These are phyloP conservation scores for Naganishia albida DNA, from an alignment of 1,284 basidiomycete genomes.

Conservation along the genomic window DNA sequence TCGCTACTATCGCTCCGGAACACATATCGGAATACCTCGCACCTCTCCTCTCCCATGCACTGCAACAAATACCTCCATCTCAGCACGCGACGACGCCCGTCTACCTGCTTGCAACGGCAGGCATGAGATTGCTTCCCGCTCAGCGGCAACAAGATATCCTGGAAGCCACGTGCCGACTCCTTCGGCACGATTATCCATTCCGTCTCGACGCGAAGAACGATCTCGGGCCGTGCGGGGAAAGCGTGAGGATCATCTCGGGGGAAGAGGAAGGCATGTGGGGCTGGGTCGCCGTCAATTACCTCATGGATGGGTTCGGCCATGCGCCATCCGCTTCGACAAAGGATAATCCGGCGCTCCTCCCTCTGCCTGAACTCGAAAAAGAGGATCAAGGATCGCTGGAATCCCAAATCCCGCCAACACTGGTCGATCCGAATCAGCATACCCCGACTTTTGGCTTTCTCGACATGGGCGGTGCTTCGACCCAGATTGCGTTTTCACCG, in stretches of 20 bases:
- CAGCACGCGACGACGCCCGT: slow-evolving; percentile 80
- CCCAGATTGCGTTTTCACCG: slow-evolving; percentile 90
- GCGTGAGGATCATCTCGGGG: slow-evolving; percentile 91
- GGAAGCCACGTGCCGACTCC: slow-evolving; percentile 72
- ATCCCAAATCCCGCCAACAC: slow-evolving; percentile 45
- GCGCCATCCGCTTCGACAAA: slow-evolving; percentile 37
- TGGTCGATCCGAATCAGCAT: slow-evolving; percentile 53
- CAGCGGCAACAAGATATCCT: slow-evolving; percentile 73
- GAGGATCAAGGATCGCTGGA: slow-evolving; percentile 28
- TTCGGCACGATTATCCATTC: slow-evolving; percentile 65
- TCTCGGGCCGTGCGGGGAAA: slow-evolving; percentile 78
- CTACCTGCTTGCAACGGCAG: slow-evolving; percentile 93
- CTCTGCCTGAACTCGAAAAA: slow-evolving; percentile 19
- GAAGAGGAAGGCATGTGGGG: slow-evolving; percentile 98
- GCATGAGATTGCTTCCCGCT: slow-evolving; percentile 84
- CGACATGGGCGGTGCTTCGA: slow-evolving; percentile 98
- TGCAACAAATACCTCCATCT: slow-evolving; percentile 78
- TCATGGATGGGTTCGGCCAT: slow-evolving; percentile 92
- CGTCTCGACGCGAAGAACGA: slow-evolving; percentile 56
- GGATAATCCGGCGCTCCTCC: slow-evolving; percentile 41
- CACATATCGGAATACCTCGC: slow-evolving; percentile 73
- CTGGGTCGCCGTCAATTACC: slow-evolving; percentile 98
- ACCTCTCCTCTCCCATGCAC: slow-evolving; percentile 81
- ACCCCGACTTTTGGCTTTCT: slow-evolving; percentile 91
- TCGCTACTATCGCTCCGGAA: slow-evolving; percentile 75